These are phyloP conservation scores for Metschnikowia picachoensis DNA, from an alignment of 805 yeast genomes.

Conservation along the genomic window DNA sequence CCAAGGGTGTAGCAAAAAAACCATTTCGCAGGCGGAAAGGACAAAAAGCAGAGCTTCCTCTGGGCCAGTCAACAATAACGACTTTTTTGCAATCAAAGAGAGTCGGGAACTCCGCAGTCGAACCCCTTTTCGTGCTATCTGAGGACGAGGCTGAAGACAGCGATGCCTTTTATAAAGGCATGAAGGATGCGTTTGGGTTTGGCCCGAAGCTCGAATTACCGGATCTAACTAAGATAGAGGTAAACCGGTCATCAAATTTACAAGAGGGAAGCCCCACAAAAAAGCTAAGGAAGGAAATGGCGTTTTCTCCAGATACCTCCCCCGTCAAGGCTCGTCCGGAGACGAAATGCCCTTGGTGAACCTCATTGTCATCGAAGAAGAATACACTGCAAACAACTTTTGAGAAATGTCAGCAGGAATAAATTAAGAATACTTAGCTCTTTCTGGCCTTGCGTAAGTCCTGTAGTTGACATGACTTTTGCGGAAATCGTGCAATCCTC, in stretches of 20 bases:
- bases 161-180: neutral
- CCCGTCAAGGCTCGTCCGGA: conserved; percentile 10
- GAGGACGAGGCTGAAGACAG: conserved; percentile 12
- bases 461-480: no score
- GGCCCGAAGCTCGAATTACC: conserved; percentile 8
- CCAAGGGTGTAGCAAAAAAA: conserved; percentile 1
- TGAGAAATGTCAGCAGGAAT: no score
- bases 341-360: conserved; percentile 3
- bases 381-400: no score
- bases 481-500: no score
- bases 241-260: conserved; percentile 1
- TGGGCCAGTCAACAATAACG: conserved; percentile 20
- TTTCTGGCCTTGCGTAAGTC: no score
- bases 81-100: conserved; percentile 12
- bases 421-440: no score
- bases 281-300: conserved; percentile 5
- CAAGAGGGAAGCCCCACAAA: conserved; percentile 19
- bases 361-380: neutral
- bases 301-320: conserved; percentile 14
- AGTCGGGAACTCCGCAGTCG: conserved; percentile 4
- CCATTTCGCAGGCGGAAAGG: conserved; percentile 7
- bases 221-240: neutral
- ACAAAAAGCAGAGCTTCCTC: conserved; percentile 7
- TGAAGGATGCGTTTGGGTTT: conserved; percentile 6
- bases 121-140: conserved; percentile 10